Evolutionary conservation across 176 grass and related monocot genomes (phyloP).

Genomic region (Aegilops bicornis): DNA sequence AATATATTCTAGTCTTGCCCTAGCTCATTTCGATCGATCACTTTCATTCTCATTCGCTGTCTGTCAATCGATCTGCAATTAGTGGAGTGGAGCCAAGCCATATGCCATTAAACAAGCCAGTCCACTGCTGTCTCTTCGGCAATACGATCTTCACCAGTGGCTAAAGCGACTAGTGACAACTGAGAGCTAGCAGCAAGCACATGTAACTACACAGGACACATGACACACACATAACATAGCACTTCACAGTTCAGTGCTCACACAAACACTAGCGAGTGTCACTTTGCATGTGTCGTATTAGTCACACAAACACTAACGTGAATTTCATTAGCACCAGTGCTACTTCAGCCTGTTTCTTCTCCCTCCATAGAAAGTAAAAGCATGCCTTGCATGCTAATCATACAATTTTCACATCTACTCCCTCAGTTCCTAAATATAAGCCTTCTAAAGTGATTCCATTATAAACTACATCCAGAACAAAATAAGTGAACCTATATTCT

Average conservation of each 20-base stretch:
- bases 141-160: not conserved
- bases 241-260: not conserved
- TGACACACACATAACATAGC: not conserved
- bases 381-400: too few relatives aligned
- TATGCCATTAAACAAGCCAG: slow-evolving; percentile 36
- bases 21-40: not conserved
- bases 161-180: slow-evolving; percentile 12
- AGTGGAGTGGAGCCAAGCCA: slow-evolving; percentile 52
- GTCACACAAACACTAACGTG: not conserved
- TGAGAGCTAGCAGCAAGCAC: not conserved
- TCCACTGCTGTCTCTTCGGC: slow-evolving; percentile 38
- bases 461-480: too few relatives aligned
- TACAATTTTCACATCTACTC: too few relatives aligned
- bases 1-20: not conserved
- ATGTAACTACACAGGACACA: not conserved
- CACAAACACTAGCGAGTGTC: not conserved
- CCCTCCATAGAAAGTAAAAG: too few relatives aligned
- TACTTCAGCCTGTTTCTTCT: too few relatives aligned
- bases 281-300: not conserved
- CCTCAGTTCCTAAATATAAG: too few relatives aligned
- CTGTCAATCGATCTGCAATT: slow-evolving; percentile 19
- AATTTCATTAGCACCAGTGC: too few relatives aligned
- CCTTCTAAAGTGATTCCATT: too few relatives aligned
- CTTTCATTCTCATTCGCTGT: slow-evolving; percentile 10
- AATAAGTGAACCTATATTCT: too few relatives aligned